Percentiles rank a stretch among this genome's conserved stretches.
Conservation (phyloP, 768 basidiomycete genomes). For the Cubamyces sp. region DNA sequence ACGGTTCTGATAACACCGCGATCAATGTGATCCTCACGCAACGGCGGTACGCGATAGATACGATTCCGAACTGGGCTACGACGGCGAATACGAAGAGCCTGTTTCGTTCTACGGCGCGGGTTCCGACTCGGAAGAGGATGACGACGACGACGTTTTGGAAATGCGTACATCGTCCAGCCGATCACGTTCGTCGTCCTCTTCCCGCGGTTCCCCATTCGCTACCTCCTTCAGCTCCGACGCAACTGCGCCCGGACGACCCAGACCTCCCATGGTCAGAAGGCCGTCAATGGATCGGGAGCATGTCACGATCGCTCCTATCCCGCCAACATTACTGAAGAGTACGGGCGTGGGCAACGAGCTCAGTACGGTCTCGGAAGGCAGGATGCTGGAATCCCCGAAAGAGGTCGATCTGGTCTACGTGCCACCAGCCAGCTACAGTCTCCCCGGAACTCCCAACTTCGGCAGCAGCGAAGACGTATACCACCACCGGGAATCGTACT, state of each 20-base stretch:
- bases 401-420: conserved; percentile 74
- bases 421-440: conserved; percentile 43
- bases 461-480: conserved; percentile 38
- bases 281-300: conserved; percentile 50
- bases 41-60: conserved; percentile 45
- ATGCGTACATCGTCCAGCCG: conserved; percentile 53
- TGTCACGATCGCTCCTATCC: conserved; percentile 72
- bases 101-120: conserved; percentile 32
- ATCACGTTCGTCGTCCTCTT: conserved; percentile 45
- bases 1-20: background rate
- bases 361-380: conserved; percentile 34
- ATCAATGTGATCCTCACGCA: background rate
- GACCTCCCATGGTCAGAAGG: conserved; percentile 37
- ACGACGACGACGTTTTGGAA: conserved; percentile 63
- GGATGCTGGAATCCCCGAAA: conserved; percentile 22
- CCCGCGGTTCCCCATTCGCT: conserved; percentile 33
- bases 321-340: conserved; percentile 88
- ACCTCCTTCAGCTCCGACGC: conserved; percentile 28
- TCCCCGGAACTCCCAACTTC: conserved; percentile 29
- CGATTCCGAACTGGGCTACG: conserved; percentile 61
- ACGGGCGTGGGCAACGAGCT: conserved; percentile 51
- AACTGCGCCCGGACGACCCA: conserved; percentile 23
- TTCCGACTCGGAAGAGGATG: conserved; percentile 45
- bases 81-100: conserved; percentile 50
- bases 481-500: conserved; percentile 40